Base-by-base conservation (phyloP, 1,284 basidiomycete species). In the Moesziomyces antarcticus region DNA sequence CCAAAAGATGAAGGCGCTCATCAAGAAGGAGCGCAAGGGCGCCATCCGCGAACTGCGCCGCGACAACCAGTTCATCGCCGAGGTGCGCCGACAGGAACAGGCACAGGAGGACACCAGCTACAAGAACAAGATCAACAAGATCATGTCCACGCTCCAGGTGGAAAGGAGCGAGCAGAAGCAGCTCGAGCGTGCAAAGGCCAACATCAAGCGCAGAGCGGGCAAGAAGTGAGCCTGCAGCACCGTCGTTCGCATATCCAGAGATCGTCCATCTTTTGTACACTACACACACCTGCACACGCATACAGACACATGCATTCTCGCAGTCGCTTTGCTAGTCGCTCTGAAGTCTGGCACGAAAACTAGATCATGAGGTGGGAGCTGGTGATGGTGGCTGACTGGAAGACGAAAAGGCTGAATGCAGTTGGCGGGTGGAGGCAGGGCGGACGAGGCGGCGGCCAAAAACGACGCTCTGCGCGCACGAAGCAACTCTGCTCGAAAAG, bases 11-110 rank as follows among this genome's bases (percentile, higher is more conserved):
- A 91, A 92, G 51, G 89, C 90, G 40, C 89, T 96, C 84, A 91
- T 94, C 87, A 97, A 97, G 86, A 92, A 98, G 86, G 97, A 99
- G 86, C 88, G 89, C 83, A 99, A 98, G 87, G 95, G 97, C 35
- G 97, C 97, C 2, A 94, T 99, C 67, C 88, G 96, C 57, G 97
- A 99, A 83, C 87, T 99, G 61, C 90, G 97, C 69, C 97, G 97
- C 87, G 97, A 99, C 84, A 91, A 93, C 68, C 88, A 89, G 69
- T 99, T 98, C 89, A 87, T 99, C 84, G 94, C 97, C 11, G 88
- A 88, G 50, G 74, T 76, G 22, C 58, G 72, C 35, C 93, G 94
- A 80, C 90, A 93, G 80, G 91, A 93, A 78, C 89, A 90, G 85
- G 90, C 91, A 82, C 92, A 93, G 85, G 87, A 88, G 82, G 95